These are phyloP conservation scores for Tothia fuscella DNA, from an alignment of 2,329 filamentous ascomycete species.

Conservation along the genomic window DNA sequence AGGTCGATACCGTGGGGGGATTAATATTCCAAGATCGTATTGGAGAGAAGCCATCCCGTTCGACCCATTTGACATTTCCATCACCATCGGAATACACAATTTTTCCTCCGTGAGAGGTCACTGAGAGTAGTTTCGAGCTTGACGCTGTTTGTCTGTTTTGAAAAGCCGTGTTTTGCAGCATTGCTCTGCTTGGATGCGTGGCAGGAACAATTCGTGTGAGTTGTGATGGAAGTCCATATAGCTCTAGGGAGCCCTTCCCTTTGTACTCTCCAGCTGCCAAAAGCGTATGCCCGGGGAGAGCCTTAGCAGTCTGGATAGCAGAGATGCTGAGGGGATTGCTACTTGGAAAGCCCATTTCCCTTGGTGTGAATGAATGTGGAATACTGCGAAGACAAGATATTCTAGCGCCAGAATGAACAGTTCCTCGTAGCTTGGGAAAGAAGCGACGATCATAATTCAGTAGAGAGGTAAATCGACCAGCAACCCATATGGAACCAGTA, in stretches of 20 bases:
- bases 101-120: constrained; percentile 68
- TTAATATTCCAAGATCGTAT: constrained; percentile 49
- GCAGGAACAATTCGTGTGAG: constrained; percentile 14
- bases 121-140: constrained; percentile 67
- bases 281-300: constrained; percentile 48
- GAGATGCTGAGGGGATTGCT: constrained; percentile 43
- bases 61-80: constrained; percentile 80
- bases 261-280: constrained; percentile 86
- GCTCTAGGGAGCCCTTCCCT: constrained; percentile 75
- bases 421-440: constrained; percentile 65
- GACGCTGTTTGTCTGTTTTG: constrained; percentile 79
- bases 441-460: constrained; percentile 79
- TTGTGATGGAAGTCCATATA: constrained; percentile 54
- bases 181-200: constrained; percentile 19
- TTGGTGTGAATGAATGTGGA: constrained; percentile 53
- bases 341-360: constrained; percentile 47
- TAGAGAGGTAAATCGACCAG: constrained; percentile 78
- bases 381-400: constrained; percentile 62
- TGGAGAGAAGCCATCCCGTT: constrained; percentile 58
- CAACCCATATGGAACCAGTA: constrained; percentile 61
- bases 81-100: constrained; percentile 76
- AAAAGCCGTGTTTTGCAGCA: constrained; percentile 20
- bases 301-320: constrained; percentile 43
- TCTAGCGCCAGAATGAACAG: constrained; percentile 72
- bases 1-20: constrained; percentile 1